Conservation (phyloP, 1,139 yeast genomes). For the Lodderomyces beijingensis region DNA sequence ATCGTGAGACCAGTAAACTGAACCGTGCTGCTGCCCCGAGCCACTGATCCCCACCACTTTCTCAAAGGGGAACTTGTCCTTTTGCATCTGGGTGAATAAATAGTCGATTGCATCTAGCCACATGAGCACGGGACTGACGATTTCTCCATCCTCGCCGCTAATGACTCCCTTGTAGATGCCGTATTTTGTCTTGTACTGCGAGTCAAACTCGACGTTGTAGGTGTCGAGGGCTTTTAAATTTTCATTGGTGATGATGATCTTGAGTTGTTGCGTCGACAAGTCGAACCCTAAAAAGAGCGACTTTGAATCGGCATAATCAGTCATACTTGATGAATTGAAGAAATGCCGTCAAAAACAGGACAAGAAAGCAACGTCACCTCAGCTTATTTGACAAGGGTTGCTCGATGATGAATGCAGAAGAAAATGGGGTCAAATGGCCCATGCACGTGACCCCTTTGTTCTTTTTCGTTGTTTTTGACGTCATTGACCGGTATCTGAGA, state of each 20-base stretch:
- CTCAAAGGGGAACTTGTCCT: slow-evolving; percentile 51
- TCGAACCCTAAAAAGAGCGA: slow-evolving; percentile 64
- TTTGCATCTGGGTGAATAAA: slow-evolving; percentile 52
- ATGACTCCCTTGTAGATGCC: slow-evolving; percentile 70
- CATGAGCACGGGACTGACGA: slow-evolving; percentile 79
- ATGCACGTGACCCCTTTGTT: too few relatives aligned
- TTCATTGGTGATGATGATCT: slow-evolving; percentile 62
- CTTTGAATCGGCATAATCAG: not conserved
- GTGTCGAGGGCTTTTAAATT: slow-evolving; percentile 50
- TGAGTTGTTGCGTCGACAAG: slow-evolving; percentile 85
- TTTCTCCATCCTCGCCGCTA: slow-evolving; percentile 44
- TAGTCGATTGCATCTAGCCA: slow-evolving; percentile 84
- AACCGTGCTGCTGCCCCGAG: slow-evolving; percentile 91
- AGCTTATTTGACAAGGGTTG: too few relatives aligned
- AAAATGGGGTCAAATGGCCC: too few relatives aligned
- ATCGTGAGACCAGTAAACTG: slow-evolving; percentile 67
- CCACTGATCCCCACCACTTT: slow-evolving; percentile 73
- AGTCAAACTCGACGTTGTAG: slow-evolving; percentile 69
- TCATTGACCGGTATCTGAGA: too few relatives aligned
- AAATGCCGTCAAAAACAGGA: too few relatives aligned
- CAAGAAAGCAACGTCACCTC: too few relatives aligned
- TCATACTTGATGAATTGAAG: too few relatives aligned
- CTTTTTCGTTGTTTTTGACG: too few relatives aligned
- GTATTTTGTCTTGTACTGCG: slow-evolving; percentile 51
- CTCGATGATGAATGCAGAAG: too few relatives aligned